phyloP scores from a whole-genome alignment of 2,329 filamentous ascomycete genomes.

The Xylaria sp. region DNA sequence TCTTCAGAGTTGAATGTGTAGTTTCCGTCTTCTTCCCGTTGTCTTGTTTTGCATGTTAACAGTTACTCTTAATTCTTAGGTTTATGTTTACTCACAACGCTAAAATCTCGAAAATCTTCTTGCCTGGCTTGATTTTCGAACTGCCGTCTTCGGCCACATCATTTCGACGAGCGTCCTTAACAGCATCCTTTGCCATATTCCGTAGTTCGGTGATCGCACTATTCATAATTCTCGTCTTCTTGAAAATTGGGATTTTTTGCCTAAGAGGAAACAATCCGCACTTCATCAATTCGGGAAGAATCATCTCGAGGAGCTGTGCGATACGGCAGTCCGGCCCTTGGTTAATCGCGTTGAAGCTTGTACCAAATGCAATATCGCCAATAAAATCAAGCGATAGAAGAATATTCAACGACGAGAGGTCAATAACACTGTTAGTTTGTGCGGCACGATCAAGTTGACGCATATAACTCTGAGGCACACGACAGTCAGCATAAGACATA shows the following conservation, averaged over 20 bases:
- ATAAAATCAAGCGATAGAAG: slow-evolving; percentile 35
- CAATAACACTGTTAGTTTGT: slow-evolving; percentile 11
- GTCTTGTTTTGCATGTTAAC: slow-evolving; percentile 20
- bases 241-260: slow-evolving; percentile 28
- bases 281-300: slow-evolving; percentile 35
- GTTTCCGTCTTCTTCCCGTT: slow-evolving; percentile 32
- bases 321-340: slow-evolving; percentile 32
- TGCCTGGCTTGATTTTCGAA: slow-evolving; percentile 27
- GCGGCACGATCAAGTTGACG: slow-evolving; percentile 29
- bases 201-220: slow-evolving; percentile 28
- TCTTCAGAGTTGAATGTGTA: slow-evolving; percentile 35
- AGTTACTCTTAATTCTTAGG: not conserved
- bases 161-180: slow-evolving; percentile 28
- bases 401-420: slow-evolving; percentile 32
- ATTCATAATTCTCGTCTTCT: slow-evolving; percentile 33
- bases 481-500: not conserved
- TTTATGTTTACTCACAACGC: slow-evolving; percentile 23
- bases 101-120: slow-evolving; percentile 35
- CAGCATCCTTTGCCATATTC: slow-evolving; percentile 33
- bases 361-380: slow-evolving; percentile 35
- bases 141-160: slow-evolving; percentile 11
- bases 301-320: slow-evolving; percentile 35
- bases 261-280: slow-evolving; percentile 33
- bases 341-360: slow-evolving; percentile 33
- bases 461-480: slow-evolving; percentile 23